Percentiles rank a stretch among this genome's conserved stretches.
These are phyloP conservation scores for Pseudogymnoascus destructans DNA, from an alignment of 2,329 filamentous ascomycete species.

Conservation along the genomic window DNA sequence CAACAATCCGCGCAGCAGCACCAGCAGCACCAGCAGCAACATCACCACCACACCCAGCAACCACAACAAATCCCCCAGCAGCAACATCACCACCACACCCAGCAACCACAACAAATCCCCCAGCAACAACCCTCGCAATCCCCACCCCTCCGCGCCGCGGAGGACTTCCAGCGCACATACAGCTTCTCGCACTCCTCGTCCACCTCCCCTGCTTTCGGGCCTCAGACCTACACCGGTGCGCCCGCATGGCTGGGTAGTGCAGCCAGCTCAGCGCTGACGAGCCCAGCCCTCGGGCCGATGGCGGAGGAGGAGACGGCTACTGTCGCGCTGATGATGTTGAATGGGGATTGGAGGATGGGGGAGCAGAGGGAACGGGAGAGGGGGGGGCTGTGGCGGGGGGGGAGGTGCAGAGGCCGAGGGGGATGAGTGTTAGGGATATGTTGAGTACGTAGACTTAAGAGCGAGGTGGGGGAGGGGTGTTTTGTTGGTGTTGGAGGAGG, in stretches of 20 bases:
- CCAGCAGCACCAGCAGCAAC: background rate
- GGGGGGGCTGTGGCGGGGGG: constrained; percentile 8
- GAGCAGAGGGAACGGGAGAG: constrained; percentile 16
- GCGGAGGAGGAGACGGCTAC: constrained; percentile 51
- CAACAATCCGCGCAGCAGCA: background rate
- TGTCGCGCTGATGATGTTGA: constrained; percentile 77
- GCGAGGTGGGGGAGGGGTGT: background rate
- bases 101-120: constrained; percentile 18
- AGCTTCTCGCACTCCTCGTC: constrained; percentile 36
- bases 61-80: background rate
- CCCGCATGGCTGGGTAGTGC: constrained; percentile 29
- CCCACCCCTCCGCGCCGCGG: constrained; percentile 35
- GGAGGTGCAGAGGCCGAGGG: constrained; percentile 27
- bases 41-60: constrained; percentile 21
- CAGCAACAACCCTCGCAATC: constrained; percentile 33
- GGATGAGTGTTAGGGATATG: constrained; percentile 43
- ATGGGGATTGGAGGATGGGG: constrained; percentile 53
- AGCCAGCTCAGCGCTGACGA: constrained; percentile 41
- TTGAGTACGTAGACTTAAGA: constrained; percentile 32
- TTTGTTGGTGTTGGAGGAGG: background rate
- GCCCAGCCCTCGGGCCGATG: constrained; percentile 42
- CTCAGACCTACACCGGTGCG: constrained; percentile 29
- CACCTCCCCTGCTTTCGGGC: constrained; percentile 46
- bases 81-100: constrained; percentile 20
- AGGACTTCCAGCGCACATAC: constrained; percentile 37